phyloP scores from a whole-genome alignment of 371 early-diverging fungal species.

The Coemansia sp. region DNA sequence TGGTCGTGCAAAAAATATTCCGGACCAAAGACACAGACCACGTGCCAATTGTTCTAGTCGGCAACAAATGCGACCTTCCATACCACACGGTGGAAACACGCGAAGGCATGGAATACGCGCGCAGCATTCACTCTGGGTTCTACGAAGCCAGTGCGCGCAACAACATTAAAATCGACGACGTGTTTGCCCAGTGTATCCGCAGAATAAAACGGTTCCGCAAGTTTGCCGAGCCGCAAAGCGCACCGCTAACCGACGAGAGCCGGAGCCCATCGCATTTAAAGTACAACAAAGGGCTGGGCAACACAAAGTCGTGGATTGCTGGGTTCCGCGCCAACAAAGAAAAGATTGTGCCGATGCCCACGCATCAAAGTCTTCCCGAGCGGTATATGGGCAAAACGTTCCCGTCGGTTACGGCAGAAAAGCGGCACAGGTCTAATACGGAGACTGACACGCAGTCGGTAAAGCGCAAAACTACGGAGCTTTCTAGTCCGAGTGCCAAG shows the following conservation, averaged over 20 bases:
- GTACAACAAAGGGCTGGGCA: slow-evolving; percentile 8
- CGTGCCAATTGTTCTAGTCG: slow-evolving; percentile 88
- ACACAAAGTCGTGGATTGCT: slow-evolving; percentile 30
- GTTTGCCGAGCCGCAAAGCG: slow-evolving; percentile 16
- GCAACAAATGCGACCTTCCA: slow-evolving; percentile 92
- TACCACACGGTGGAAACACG: slow-evolving; percentile 65
- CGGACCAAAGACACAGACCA: slow-evolving; percentile 78
- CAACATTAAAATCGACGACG: slow-evolving; percentile 84
- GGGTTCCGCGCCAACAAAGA: slow-evolving; percentile 9
- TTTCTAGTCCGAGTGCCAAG: not conserved
- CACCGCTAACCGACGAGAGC: slow-evolving; percentile 2
- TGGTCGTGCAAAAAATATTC: slow-evolving; percentile 74
- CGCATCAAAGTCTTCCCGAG: slow-evolving; percentile 25
- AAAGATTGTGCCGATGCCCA: not conserved
- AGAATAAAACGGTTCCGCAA: slow-evolving; percentile 59
- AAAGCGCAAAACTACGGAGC: slow-evolving; percentile 13
- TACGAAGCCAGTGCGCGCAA: slow-evolving; percentile 91
- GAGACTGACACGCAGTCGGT: not conserved
- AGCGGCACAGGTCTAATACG: slow-evolving; percentile 6
- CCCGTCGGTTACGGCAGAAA: not conserved
- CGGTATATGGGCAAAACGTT: slow-evolving; percentile 8
- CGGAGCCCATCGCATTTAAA: slow-evolving; percentile 3
- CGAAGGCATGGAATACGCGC: slow-evolving; percentile 82
- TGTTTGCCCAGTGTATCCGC: slow-evolving; percentile 84
- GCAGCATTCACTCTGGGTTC: slow-evolving; percentile 70